phyloP scores from a whole-genome alignment of 805 yeast species.

The Saccharomyces eubayanus region DNA sequence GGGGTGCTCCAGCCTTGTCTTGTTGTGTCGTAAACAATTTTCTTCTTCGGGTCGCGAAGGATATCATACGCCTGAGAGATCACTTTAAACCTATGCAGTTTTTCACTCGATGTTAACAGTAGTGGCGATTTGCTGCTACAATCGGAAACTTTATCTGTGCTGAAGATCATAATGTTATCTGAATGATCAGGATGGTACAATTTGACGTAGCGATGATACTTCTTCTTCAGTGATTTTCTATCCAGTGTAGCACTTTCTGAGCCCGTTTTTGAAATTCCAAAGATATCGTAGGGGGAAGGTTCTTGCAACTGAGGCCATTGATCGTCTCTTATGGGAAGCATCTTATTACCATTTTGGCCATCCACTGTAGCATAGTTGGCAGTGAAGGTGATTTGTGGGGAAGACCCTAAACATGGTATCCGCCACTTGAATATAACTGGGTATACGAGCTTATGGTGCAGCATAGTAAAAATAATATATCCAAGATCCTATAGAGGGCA shows the following conservation, averaged over 20 bases:
- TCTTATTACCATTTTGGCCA: neutral
- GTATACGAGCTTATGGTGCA: neutral
- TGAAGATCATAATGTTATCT: constrained; percentile 21
- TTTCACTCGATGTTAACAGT: constrained; percentile 25
- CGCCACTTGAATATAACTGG: neutral
- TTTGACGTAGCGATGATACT: constrained; percentile 57
- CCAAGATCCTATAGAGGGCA: neutral
- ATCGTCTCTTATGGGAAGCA: neutral
- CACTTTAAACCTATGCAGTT: constrained; percentile 40
- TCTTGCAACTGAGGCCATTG: constrained; percentile 50
- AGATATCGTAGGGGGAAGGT: constrained; percentile 68
- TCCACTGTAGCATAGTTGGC: neutral
- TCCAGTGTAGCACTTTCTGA: constrained; percentile 28
- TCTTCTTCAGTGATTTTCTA: constrained; percentile 35
- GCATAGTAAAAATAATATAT: neutral
- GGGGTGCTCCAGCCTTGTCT: constrained; percentile 37
- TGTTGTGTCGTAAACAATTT: constrained; percentile 39
- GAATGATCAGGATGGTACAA: constrained; percentile 74
- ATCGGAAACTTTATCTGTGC: constrained; percentile 3
- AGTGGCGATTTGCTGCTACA: constrained; percentile 2
- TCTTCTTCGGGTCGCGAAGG: constrained; percentile 38
- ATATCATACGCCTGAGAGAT: constrained; percentile 53
- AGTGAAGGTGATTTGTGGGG: neutral
- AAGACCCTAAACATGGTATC: neutral
- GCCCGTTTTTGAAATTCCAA: constrained; percentile 33